Evolutionary conservation across 2,329 filamentous ascomycete genomes (phyloP), one percentile per base, ranked within the genome.

Genomic region (Ophiostoma pallidulum): DNA sequence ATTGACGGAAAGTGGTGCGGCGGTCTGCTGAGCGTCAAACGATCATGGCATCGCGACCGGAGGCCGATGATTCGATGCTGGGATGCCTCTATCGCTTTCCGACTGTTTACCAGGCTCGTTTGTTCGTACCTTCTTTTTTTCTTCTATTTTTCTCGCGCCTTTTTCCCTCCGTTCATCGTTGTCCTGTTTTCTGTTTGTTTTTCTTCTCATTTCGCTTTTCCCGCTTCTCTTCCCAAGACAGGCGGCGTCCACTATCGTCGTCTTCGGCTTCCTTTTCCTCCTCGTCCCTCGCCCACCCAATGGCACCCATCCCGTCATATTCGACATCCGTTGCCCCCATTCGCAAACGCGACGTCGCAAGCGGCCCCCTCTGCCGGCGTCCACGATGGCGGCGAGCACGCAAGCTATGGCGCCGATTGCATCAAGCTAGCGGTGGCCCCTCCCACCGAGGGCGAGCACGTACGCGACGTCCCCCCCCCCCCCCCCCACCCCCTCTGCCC

Each of bases 371-470:
- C 18, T 29, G 32, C 37, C 42, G 28, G 42, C 32, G 41, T 46
- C 42, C 39, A 49, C 41, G 31, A 45, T 49, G 36, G 41, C 41
- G n/a, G 41, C 36, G 22, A 50, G 48, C 48, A 50, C 48, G 48
- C 48, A 47, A 50, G 26, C 39, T 29, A 24, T 47, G 44, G 44
- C 43, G 48, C 44, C 48, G 18, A 50, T 50, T 43, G 48, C 48
- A 50, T 47, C 48, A 50, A 47, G 16, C n/a, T n/a, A n/a, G n/a
- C n/a, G n/a, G n/a, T n/a, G n/a, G n/a, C n/a, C n/a, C n/a, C n/a
- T n/a, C n/a, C n/a, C n/a, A n/a, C n/a, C n/a, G n/a, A n/a, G n/a
- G n/a, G 33, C 31, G 16, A 32, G 35, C 18, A 40, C n/a, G n/a
- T n/a, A n/a, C n/a, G n/a, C n/a, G n/a, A n/a, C n/a, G n/a, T n/a